These are phyloP conservation scores for Calocybe indica DNA, from an alignment of 768 basidiomycete species.

Conservation along the genomic window DNA sequence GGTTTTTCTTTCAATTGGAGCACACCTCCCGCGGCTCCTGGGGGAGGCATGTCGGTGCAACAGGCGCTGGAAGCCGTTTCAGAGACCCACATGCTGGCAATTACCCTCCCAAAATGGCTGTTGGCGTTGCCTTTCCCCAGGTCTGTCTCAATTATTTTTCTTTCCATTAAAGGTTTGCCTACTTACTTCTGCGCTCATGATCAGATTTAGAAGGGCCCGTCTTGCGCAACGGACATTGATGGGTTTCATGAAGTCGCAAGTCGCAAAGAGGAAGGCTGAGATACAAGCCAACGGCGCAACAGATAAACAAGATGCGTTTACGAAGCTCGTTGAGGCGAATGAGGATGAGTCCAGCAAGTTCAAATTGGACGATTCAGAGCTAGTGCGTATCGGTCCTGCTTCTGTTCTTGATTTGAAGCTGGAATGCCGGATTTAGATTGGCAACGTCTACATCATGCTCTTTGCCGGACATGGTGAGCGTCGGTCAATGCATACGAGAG, in stretches of 20 bases:
- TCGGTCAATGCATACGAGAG: background rate
- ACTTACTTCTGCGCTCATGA: background rate
- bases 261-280: constrained; percentile 25
- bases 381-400: constrained; percentile 19
- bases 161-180: background rate
- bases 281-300: constrained; percentile 10
- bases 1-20: constrained; percentile 38
- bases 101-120: constrained; percentile 32
- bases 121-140: constrained; percentile 26
- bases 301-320: constrained; percentile 28
- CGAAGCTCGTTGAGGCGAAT: constrained; percentile 38
- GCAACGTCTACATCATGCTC: constrained; percentile 45
- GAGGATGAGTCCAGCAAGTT: constrained; percentile 35
- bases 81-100: constrained; percentile 18
- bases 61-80: constrained; percentile 29
- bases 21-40: constrained; percentile 26
- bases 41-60: constrained; percentile 32
- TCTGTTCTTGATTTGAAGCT: background rate
- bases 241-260: constrained; percentile 32
- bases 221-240: constrained; percentile 24
- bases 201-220: constrained; percentile 20
- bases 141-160: constrained; percentile 14
- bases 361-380: constrained; percentile 31
- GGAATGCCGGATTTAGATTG: constrained; percentile 28
- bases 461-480: constrained; percentile 52